Conservation (phyloP, 306 rosid genomes). For the Sicyos edulis region DNA sequence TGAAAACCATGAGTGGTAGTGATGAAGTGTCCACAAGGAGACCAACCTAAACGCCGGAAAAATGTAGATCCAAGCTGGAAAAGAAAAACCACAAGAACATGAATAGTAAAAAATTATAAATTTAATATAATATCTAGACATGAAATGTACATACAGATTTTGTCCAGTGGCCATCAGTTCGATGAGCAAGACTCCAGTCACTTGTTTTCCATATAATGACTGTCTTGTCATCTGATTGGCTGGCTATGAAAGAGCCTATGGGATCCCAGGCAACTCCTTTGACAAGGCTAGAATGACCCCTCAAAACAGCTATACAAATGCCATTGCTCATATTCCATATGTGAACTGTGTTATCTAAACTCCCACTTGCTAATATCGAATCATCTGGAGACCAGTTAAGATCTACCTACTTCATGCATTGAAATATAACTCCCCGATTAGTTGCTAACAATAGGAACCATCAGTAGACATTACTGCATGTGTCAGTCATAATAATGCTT, state of each 20-base stretch:
- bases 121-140: background rate
- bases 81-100: slow-evolving; percentile 24
- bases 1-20: slow-evolving; percentile 98
- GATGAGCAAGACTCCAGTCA: slow-evolving; percentile 99
- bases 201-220: slow-evolving; percentile 96
- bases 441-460: slow-evolving; percentile 28
- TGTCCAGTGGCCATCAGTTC: slow-evolving; percentile 93
- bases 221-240: slow-evolving; percentile 98
- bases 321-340: slow-evolving; percentile 94
- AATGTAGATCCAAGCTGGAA: slow-evolving; percentile 96
- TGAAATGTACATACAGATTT: slow-evolving; percentile 64
- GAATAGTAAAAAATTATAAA: background rate
- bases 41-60: slow-evolving; percentile 98
- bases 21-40: slow-evolving; percentile 97
- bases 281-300: slow-evolving; percentile 98
- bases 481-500: slow-evolving; percentile 9
- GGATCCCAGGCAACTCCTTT: slow-evolving; percentile 99
- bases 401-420: slow-evolving; percentile 99
- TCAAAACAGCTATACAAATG: slow-evolving; percentile 93
- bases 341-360: slow-evolving; percentile 92
- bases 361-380: slow-evolving; percentile 85
- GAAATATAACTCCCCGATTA: slow-evolving; percentile 54
- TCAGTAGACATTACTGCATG: background rate
- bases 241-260: slow-evolving; percentile 92
- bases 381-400: slow-evolving; percentile 99